phyloP scores from a whole-genome alignment of 1,284 basidiomycete species.

The Fomitopsis betulina region DNA sequence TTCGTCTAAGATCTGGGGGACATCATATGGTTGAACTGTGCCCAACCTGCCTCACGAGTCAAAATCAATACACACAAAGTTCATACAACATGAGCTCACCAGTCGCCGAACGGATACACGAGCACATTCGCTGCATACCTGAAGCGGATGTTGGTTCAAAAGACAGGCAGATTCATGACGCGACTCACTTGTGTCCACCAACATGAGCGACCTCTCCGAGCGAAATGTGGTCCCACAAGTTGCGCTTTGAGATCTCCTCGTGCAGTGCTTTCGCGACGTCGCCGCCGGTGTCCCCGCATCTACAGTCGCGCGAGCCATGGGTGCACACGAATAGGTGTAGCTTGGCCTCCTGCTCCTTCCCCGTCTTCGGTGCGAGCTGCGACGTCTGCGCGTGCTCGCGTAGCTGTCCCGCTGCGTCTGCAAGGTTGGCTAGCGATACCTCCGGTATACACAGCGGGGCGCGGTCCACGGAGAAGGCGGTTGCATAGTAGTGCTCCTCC shows the following conservation, averaged over 20 bases:
- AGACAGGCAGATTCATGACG: not conserved
- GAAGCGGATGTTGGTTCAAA: not conserved
- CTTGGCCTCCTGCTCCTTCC: conserved; percentile 13
- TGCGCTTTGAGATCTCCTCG: conserved; percentile 23
- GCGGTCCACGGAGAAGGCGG: conserved; percentile 44
- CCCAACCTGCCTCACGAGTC: conserved; percentile 45
- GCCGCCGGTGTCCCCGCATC: conserved; percentile 64
- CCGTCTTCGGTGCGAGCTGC: not conserved
- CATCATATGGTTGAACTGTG: conserved; percentile 50
- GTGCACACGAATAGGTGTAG: conserved; percentile 51
- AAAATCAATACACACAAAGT: not conserved
- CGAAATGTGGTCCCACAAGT: conserved; percentile 18
- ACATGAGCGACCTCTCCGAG: conserved; percentile 75
- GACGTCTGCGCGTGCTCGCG: conserved; percentile 25
- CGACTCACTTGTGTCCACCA: conserved; percentile 77
- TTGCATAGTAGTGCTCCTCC: conserved; percentile 30
- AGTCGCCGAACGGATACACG: conserved; percentile 74
- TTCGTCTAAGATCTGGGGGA: conserved; percentile 47
- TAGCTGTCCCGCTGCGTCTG: conserved; percentile 38
- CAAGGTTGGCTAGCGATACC: conserved; percentile 43
- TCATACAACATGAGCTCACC: conserved; percentile 36
- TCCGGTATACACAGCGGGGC: conserved; percentile 44
- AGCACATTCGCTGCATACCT: conserved; percentile 80
- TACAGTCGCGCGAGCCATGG: conserved; percentile 32
- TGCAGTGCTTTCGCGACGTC: conserved; percentile 36